Base-by-base conservation (phyloP, 1,284 basidiomycete species). In the Pascua guehoae region DNA sequence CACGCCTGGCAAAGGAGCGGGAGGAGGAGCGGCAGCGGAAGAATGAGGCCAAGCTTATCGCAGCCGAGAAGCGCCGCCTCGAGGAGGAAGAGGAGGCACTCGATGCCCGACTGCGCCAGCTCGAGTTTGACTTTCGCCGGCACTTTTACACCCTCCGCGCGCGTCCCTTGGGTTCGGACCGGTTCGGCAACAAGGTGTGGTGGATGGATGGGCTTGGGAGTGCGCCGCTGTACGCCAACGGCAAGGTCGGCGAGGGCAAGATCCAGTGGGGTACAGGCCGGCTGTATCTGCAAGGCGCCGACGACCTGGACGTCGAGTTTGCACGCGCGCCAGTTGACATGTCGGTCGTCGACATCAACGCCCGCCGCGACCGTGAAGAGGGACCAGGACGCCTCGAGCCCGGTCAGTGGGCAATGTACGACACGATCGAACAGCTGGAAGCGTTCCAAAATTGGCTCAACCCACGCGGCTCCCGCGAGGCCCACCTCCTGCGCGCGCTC, bases 201-300 rank as follows among this genome's bases (percentile, higher is more conserved):
- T 98, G 95, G 95, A 90, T 98, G 72, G 95, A 98, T 77, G 95
- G 96, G 4, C 85, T 95, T 78, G 95, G 96, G 4, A 85, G 85
- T 2, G 87, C 87, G 53, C 86, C 86, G 37, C 76, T 95, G 42
- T 78, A 91, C 51, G 85, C 84, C 32, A 86, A 67, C 7, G 24
- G 24, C 24, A 32, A 32, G 24, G 24, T 32, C 24, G 41, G 37
- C 11, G 62, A 67, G 18, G 84, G 86, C 37, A 83, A 86, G 43
- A 82, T 88, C 8, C 65, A 69, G 68, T 95, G 92, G 71, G 91
- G 91, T 16, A 87, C 91, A 8, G 95, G 91, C 2, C 80, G 93
- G 53, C 72, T 98, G 49, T 96, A 95, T 73, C 79, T 98, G 36
- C 95, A 98, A 74, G 92, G 91, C 1, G 87, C 88, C 8, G 88